Percentiles rank a stretch among this genome's conserved stretches.
phyloP scores from a whole-genome alignment of 129 eudicot genomes.

The Flaveria brownii region DNA sequence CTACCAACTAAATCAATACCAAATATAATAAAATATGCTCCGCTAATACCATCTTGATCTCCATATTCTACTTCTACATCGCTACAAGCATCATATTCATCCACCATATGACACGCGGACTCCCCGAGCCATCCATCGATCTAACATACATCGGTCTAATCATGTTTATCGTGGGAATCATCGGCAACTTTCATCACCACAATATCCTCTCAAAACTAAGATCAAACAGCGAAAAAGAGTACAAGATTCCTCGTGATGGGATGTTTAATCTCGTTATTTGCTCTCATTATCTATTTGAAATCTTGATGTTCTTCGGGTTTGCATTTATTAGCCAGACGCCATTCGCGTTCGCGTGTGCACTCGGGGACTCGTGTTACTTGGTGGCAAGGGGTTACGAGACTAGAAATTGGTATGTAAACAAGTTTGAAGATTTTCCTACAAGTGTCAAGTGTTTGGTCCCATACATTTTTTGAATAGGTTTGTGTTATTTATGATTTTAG shows the following conservation, averaged over 20 bases:
- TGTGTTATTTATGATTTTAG: not conserved
- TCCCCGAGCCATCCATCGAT: conserved; percentile 47
- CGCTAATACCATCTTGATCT: conserved; percentile 29
- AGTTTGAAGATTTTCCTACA: conserved; percentile 58
- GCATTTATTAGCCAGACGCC: conserved; percentile 53
- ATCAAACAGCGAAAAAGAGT: conserved; percentile 40
- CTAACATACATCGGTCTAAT: conserved; percentile 45
- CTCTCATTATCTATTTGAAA: conserved; percentile 69
- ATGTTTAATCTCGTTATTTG: conserved; percentile 57
- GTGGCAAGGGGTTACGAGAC: conserved; percentile 63
- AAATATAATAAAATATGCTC: no score
- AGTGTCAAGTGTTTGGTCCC: conserved; percentile 53
- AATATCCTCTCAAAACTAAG: conserved; percentile 51
- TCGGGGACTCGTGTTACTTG: conserved; percentile 44
- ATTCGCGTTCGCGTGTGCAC: conserved; percentile 31
- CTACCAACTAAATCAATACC: no score
- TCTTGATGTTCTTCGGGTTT: conserved; percentile 44
- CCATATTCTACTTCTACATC: conserved; percentile 31
- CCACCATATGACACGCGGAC: conserved; percentile 37
- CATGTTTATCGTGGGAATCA: conserved; percentile 44
- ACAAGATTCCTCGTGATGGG: conserved; percentile 63
- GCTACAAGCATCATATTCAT: conserved; percentile 33
- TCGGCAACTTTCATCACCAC: conserved; percentile 71
- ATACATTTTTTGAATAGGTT: conserved; percentile 37
- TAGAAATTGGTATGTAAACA: conserved; percentile 62